Evolutionary conservation across 2,329 filamentous ascomycete genomes (phyloP).

Genomic region (Cladosporium sp.): DNA sequence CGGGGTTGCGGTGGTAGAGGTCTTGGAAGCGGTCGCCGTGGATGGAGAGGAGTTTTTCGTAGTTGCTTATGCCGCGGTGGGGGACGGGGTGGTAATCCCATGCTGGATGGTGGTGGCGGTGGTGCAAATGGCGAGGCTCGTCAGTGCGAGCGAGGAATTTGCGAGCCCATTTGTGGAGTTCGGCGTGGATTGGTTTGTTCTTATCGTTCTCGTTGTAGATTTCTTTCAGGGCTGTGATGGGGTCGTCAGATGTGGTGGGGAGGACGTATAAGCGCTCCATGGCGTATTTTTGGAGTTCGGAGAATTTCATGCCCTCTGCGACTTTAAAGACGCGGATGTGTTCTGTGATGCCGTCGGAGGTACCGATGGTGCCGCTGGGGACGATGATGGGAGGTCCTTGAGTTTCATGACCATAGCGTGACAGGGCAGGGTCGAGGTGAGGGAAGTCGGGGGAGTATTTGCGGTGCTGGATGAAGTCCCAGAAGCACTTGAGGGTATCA

Average conservation of each 20-base stretch:
- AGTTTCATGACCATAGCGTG: background rate
- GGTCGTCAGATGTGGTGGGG: constrained; percentile 31
- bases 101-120: background rate
- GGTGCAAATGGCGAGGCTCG: background rate
- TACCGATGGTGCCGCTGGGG: background rate
- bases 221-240: constrained; percentile 31
- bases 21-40: constrained; percentile 13
- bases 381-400: constrained; percentile 4
- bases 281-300: constrained; percentile 33
- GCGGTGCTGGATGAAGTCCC: constrained; percentile 26
- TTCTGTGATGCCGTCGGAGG: constrained; percentile 16
- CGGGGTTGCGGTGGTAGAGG: constrained; percentile 16
- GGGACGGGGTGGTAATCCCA: background rate
- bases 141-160: constrained; percentile 19
- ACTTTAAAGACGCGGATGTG: constrained; percentile 32
- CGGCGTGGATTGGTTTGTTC: constrained; percentile 19
- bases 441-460: constrained; percentile 1
- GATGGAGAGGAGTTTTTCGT: constrained; percentile 16
- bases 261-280: constrained; percentile 32
- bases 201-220: constrained; percentile 29
- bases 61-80: constrained; percentile 15
- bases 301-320: constrained; percentile 32
- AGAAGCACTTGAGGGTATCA: constrained; percentile 32
- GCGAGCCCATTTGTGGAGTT: constrained; percentile 25
- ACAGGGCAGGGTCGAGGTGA: background rate